Conservation (phyloP, 768 basidiomycete genomes). For the Mycena metata region DNA sequence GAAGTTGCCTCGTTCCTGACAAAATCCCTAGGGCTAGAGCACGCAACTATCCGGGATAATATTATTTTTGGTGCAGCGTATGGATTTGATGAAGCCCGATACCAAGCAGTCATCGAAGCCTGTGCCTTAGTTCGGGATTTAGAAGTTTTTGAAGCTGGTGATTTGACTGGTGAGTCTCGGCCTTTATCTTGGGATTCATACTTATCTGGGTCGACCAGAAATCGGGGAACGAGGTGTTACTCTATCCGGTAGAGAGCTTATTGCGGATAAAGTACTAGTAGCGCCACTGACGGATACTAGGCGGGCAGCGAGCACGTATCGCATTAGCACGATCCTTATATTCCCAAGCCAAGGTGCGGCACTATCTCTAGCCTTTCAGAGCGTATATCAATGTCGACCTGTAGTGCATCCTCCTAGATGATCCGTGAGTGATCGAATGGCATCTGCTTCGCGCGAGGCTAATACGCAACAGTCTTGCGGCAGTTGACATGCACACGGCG, state of each 20-base stretch:
- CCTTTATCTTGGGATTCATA: background rate
- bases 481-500: conserved; percentile 85
- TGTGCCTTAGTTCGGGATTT: conserved; percentile 84
- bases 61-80: conserved; percentile 78
- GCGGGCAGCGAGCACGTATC: conserved; percentile 80
- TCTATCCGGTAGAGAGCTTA: conserved; percentile 55
- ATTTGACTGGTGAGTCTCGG: conserved; percentile 70
- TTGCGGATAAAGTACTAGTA: too few relatives aligned
- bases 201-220: conserved; percentile 51
- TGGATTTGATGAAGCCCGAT: conserved; percentile 74
- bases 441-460: conserved; percentile 34
- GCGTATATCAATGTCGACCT: conserved; percentile 6
- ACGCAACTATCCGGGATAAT: conserved; percentile 86
- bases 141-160: conserved; percentile 79
- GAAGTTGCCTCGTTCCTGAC: conserved; percentile 41
- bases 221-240: conserved; percentile 89
- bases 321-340: conserved; percentile 87
- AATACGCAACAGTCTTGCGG: conserved; percentile 63
- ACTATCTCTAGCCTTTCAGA: background rate
- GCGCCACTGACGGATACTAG: too few relatives aligned
- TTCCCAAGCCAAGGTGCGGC: conserved; percentile 69
- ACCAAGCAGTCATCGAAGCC: conserved; percentile 76
- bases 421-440: conserved; percentile 65
- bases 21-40: conserved; percentile 74
- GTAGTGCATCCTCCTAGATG: conserved; percentile 75